A percentile compares a stretch with the other conserved stretches of the same genome.
These are phyloP conservation scores for Fusarium sp. DNA, from an alignment of 2,329 filamentous ascomycete genomes.

Conservation along the genomic window DNA sequence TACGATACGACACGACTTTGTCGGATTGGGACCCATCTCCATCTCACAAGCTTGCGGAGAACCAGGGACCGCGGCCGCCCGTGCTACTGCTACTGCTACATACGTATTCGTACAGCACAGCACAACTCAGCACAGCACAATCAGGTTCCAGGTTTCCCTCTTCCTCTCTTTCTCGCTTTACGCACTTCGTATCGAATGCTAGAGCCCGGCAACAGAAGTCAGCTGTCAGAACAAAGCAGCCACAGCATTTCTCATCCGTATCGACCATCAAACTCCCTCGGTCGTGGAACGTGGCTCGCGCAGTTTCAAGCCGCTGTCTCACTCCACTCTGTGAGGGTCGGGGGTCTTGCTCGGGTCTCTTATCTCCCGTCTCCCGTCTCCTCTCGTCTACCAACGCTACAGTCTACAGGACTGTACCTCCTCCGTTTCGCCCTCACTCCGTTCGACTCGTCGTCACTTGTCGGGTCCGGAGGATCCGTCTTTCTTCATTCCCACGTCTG, in stretches of 20 bases:
- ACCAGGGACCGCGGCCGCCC: constrained; percentile 37
- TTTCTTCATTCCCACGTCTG: constrained; percentile 30
- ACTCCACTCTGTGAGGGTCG: background rate
- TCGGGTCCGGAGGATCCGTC: constrained; percentile 40
- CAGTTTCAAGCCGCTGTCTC: constrained; percentile 36
- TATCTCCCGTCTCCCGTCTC: constrained; percentile 17
- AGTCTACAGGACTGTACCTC: too few relatives aligned
- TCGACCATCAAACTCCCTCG: constrained; percentile 4
- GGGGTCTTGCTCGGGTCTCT: constrained; percentile 17
- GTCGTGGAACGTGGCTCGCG: constrained; percentile 42
- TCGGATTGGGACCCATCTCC: constrained; percentile 31
- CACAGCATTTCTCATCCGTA: constrained; percentile 39
- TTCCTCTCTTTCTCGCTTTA: constrained; percentile 20
- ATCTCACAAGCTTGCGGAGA: constrained; percentile 45
- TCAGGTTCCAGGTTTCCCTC: background rate
- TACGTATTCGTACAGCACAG: constrained; percentile 24
- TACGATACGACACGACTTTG: constrained; percentile 45
- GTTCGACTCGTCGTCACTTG: constrained; percentile 37
- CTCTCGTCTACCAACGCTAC: background rate
- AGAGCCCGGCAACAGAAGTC: constrained; percentile 28
- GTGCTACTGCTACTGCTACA: constrained; percentile 24
- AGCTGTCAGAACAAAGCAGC: constrained; percentile 27
- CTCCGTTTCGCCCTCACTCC: constrained; percentile 19
- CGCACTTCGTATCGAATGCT: constrained; percentile 28
- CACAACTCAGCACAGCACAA: constrained; percentile 23